Evolutionary conservation across 352 stramenopile genomes (phyloP), one percentile per base, ranked within the genome.

Genomic region (Phytophthora litchii): DNA sequence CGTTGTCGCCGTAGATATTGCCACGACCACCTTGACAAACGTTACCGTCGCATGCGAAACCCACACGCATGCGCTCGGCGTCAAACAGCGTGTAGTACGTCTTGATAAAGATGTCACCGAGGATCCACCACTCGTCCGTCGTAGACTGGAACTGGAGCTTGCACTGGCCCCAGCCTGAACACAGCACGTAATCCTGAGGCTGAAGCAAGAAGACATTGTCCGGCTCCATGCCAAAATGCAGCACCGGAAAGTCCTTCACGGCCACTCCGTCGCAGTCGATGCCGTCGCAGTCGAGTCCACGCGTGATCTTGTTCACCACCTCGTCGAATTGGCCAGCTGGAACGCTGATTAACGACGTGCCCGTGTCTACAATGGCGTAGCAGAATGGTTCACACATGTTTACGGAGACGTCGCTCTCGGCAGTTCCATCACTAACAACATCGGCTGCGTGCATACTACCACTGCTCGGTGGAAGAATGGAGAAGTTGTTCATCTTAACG

Each of bases 71-170:
- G 50, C 91, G 91, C 37, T 89, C 72, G n/a, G 74, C 86, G 51
- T 96, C 88, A 44, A 95, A 96, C n/a, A 96, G 63, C 21, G 88
- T 95, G 72, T 96, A 96, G 80, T 97, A 96, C 19, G 86, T 94
- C 74, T 96, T 94, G 54, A 96, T 87, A 60, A 96, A 96, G 27
- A 95, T 76, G 51, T 96, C 88, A 8, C 88, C 88, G 14, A 96
- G 75, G 67, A 96, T 94, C 88, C 88, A 96, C 78, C 83, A 96
- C 60, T 83, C 70, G 46, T 94, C 85, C 16, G 56, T 59, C 19
- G 82, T 90, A 3, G 76, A 75, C 71, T 95, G 84, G 34, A 95
- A 70, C 70, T 94, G 86, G 27, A 96, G 46, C 19, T 82, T 76
- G 70, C 88, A 96, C 53, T 88, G 74, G 6, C 85, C 77, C 70